Base-by-base conservation (phyloP, 305 asterid genomes). In the Solanum aculeatissimum region DNA sequence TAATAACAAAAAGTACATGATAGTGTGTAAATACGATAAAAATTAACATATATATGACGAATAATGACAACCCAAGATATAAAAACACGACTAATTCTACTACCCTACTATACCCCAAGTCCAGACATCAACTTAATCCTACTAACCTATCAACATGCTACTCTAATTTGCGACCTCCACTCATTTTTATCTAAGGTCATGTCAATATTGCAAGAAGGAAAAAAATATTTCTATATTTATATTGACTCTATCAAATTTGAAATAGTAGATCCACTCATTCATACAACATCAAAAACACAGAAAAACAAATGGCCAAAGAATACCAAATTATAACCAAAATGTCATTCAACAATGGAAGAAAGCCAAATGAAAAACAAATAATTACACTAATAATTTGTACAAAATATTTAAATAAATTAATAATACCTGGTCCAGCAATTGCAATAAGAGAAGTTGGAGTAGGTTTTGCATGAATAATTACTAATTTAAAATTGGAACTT, bases 391-490 rank as follows among this genome's bases (percentile, higher is more conserved):
- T 7, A n/a, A 2, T 21, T 51, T 38, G 81, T n/a, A 80, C 32
- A 80, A 25, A 25, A 42, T 40, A 66, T 27, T 43, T 16, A 35
- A 32, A 65, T 29, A n/a, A 71, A 43, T 43, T 43, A 13, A 4
- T 85, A 89, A 21, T 58, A 58, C 87, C 90, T 42, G 88, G 88
- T 45, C 91, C 88, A 40, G 83, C 88, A 51, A 85, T 77, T 32
- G 88, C 89, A 21, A 85, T 18, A 29, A 86, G 86, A 49, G 89
- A 85, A 57, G 80, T 47, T 9, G 90, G 85, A 72, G 60, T 55
- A 66, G 60, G 81, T 74, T 53, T 89, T 40, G 87, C 86, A 84
- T 89, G 90, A 19, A 85, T 7, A 63, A 87, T 38, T 16, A 89
- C 18, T 21, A 89, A 87, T 84, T 81, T 89, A 84, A 89, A 87